Conservation (phyloP, 768 basidiomycete species). For the Lactarius indigo region DNA sequence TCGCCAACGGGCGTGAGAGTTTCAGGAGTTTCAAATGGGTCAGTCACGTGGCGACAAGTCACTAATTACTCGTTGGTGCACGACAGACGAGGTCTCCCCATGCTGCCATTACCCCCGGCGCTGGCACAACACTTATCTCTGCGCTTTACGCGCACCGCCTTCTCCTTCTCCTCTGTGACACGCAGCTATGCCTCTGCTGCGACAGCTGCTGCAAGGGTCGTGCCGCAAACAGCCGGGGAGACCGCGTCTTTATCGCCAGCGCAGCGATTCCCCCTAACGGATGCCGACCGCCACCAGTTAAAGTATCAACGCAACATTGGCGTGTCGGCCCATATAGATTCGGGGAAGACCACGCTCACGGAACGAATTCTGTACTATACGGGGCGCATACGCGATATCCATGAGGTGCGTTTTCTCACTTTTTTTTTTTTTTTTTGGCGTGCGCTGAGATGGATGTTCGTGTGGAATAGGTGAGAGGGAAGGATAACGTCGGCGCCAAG, state of each 20-base stretch:
- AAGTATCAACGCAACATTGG: constrained; percentile 90
- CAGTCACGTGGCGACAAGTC: background rate
- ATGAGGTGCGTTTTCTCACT: constrained; percentile 64
- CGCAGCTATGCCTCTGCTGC: constrained; percentile 17
- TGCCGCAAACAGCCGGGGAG: background rate
- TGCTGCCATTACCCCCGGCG: background rate
- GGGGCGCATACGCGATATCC: constrained; percentile 91
- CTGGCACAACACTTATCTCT: background rate
- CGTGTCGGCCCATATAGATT: constrained; percentile 92
- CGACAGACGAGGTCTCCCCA: background rate
- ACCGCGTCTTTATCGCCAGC: constrained; percentile 14
- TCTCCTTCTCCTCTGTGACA: background rate
- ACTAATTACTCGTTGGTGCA: too few relatives aligned
- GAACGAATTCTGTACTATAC: constrained; percentile 97
- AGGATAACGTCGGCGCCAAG: constrained; percentile 95
- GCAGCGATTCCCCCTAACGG: constrained; percentile 42
- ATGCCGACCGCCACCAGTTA: constrained; percentile 63
- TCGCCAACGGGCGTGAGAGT: too few relatives aligned
- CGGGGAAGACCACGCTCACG: constrained; percentile 96
- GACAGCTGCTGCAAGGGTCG: constrained; percentile 3
- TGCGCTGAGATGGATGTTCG: background rate
- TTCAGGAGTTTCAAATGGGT: too few relatives aligned
- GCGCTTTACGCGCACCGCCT: background rate
- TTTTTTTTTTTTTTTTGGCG: background rate
- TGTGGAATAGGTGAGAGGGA: constrained; percentile 72